A percentile compares a stretch with the other conserved stretches of the same genome.
Evolutionary conservation across 352 stramenopile species (phyloP).

Genomic region (Phytophthora sp.): DNA sequence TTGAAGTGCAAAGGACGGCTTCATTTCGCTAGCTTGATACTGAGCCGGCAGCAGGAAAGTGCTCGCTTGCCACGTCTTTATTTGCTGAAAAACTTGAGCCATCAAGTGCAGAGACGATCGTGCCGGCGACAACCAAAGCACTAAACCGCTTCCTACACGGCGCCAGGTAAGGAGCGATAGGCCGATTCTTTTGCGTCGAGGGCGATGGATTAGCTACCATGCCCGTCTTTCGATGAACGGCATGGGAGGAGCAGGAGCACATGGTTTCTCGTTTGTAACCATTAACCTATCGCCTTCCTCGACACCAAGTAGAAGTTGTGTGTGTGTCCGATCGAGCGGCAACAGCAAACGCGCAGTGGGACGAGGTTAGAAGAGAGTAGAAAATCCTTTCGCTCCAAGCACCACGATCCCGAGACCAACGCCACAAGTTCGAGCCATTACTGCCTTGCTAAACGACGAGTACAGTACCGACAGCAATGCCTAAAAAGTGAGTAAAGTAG

Average conservation of each 20-base stretch:
- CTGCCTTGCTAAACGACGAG: conserved; percentile 10
- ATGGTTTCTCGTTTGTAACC: neutral
- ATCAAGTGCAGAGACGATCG: conserved; percentile 20
- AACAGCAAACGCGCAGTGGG: conserved; percentile 2
- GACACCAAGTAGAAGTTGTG: conserved; percentile 12
- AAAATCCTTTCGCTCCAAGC: conserved; percentile 16
- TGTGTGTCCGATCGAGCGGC: conserved; percentile 30
- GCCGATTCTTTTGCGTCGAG: conserved; percentile 31
- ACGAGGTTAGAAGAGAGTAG: neutral
- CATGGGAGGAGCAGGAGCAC: conserved; percentile 23
- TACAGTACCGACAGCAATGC: conserved; percentile 23
- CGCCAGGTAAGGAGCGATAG: too few relatives aligned
- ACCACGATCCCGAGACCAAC: neutral
- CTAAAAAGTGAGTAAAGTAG: neutral
- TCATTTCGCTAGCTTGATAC: conserved; percentile 19
- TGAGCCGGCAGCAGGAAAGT: conserved; percentile 13
- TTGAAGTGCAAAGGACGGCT: conserved; percentile 32
- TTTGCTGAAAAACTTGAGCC: conserved; percentile 26
- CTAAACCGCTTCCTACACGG: too few relatives aligned
- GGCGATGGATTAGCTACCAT: neutral
- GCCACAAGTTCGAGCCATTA: conserved; percentile 21
- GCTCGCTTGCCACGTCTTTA: conserved; percentile 38
- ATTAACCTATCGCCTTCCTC: neutral
- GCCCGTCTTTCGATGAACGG: conserved; percentile 23
- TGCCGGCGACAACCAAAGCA: conserved; percentile 17